These are phyloP conservation scores for Atkinsonella texensis DNA, from an alignment of 2,329 filamentous ascomycete species.

Conservation along the genomic window DNA sequence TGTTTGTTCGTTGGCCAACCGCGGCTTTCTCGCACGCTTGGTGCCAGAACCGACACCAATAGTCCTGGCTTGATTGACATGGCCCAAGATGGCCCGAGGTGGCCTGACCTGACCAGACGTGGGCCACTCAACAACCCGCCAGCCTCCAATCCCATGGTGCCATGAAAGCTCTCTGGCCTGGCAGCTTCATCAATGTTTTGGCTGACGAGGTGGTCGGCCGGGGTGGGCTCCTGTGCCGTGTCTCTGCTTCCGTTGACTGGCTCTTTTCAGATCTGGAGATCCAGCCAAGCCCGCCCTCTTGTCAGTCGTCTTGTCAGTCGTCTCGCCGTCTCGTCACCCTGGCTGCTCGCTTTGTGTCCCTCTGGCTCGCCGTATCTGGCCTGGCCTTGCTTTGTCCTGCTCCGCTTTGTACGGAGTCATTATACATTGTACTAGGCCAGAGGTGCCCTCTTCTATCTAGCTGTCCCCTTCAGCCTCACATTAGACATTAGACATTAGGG, in stretches of 20 bases:
- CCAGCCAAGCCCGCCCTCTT: slow-evolving; percentile 4
- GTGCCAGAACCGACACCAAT: no score
- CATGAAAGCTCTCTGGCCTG: slow-evolving; percentile 5
- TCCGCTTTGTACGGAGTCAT: no score
- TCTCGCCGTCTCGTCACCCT: neutral
- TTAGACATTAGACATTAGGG: no score
- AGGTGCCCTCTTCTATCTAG: no score
- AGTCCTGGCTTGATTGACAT: neutral
- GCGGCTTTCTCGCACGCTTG: neutral
- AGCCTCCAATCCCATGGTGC: slow-evolving; percentile 4
- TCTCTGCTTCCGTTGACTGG: slow-evolving; percentile 3
- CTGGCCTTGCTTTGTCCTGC: neutral
- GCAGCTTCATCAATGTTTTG: neutral
- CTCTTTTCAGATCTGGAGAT: neutral
- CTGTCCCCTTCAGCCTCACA: no score
- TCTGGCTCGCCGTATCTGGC: neutral
- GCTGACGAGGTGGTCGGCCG: slow-evolving; percentile 3
- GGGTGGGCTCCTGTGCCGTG: slow-evolving; percentile 6
- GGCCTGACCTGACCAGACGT: neutral
- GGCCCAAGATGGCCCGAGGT: neutral
- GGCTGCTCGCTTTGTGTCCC: neutral
- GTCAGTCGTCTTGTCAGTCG: neutral
- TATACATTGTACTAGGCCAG: no score
- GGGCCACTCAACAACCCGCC: neutral
- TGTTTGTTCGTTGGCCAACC: neutral